Evolutionary conservation across 208 protist species (phyloP).

Genomic region (Porcisia deanei): DNA sequence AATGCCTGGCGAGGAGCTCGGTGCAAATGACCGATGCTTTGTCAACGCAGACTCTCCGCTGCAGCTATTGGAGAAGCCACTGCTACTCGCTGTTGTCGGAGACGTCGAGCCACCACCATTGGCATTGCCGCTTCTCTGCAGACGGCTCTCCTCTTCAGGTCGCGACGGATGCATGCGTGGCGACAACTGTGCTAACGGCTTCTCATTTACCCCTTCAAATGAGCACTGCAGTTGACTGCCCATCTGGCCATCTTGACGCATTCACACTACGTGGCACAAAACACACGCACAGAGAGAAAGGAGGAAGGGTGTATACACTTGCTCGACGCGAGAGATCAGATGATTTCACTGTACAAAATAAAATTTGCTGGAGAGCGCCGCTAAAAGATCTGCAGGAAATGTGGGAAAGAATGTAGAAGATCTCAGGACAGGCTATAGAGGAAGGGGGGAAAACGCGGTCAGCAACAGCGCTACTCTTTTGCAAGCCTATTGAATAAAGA

Average conservation of each 20-base stretch:
- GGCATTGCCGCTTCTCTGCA: slow-evolving; percentile 7
- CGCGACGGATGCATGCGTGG: slow-evolving; percentile 9
- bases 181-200: background rate
- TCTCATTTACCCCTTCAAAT: slow-evolving; percentile 22
- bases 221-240: slow-evolving; percentile 23
- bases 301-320: background rate
- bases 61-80: slow-evolving; percentile 2
- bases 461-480: background rate
- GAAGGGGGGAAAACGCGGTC: background rate
- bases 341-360: background rate
- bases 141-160: slow-evolving; percentile 9
- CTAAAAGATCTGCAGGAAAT: background rate
- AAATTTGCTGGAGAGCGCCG: background rate
- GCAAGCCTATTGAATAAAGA: slow-evolving; percentile 1
- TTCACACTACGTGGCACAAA: slow-evolving; percentile 13
- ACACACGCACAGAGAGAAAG: background rate
- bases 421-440: background rate
- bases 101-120: slow-evolving; percentile 8
- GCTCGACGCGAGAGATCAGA: background rate
- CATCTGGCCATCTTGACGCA: slow-evolving; percentile 31
- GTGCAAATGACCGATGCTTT: background rate
- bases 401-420: background rate
- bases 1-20: slow-evolving; percentile 6
- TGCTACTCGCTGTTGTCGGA: slow-evolving; percentile 10
- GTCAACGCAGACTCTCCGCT: background rate